Conservation (phyloP, 2,329 filamentous ascomycete genomes). For the Hypomyces perniciosus region DNA sequence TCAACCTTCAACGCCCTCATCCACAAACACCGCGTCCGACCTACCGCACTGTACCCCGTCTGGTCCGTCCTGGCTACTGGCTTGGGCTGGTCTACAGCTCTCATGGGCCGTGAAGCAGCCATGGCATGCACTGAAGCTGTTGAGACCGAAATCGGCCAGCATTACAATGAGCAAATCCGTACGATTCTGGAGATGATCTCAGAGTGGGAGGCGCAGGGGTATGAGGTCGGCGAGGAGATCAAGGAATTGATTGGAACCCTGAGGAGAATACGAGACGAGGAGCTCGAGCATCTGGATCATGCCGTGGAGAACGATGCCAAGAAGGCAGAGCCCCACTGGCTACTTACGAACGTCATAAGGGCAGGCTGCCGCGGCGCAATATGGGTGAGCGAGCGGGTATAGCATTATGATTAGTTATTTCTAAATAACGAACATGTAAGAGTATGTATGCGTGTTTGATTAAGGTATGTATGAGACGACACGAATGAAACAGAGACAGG, state of each 20-base stretch:
- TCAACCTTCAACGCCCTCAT: slow-evolving; percentile 78
- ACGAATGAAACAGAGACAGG: neutral
- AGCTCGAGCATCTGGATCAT: slow-evolving; percentile 93
- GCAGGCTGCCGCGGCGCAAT: slow-evolving; percentile 90
- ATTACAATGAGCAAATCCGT: slow-evolving; percentile 91
- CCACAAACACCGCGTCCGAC: slow-evolving; percentile 80
- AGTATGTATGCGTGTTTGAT: neutral
- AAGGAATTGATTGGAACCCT: slow-evolving; percentile 65
- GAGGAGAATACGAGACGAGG: slow-evolving; percentile 84
- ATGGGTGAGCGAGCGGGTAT: slow-evolving; percentile 77
- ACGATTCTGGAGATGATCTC: slow-evolving; percentile 74
- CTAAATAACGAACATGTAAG: slow-evolving; percentile 5
- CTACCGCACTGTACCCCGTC: slow-evolving; percentile 85
- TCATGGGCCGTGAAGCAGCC: slow-evolving; percentile 85
- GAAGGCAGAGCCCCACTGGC: slow-evolving; percentile 81
- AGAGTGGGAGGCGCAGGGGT: slow-evolving; percentile 68
- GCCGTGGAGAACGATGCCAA: slow-evolving; percentile 91
- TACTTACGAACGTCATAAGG: slow-evolving; percentile 80
- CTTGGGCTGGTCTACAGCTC: slow-evolving; percentile 81
- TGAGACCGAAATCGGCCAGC: slow-evolving; percentile 92
- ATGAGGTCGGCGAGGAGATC: slow-evolving; percentile 75
- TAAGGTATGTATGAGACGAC: neutral
- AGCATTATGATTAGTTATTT: slow-evolving; percentile 4
- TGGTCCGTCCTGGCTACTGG: slow-evolving; percentile 78
- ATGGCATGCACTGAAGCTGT: slow-evolving; percentile 99